These are phyloP conservation scores for Aspergillus sp. DNA, from an alignment of 2,329 filamentous ascomycete genomes.

Conservation along the genomic window DNA sequence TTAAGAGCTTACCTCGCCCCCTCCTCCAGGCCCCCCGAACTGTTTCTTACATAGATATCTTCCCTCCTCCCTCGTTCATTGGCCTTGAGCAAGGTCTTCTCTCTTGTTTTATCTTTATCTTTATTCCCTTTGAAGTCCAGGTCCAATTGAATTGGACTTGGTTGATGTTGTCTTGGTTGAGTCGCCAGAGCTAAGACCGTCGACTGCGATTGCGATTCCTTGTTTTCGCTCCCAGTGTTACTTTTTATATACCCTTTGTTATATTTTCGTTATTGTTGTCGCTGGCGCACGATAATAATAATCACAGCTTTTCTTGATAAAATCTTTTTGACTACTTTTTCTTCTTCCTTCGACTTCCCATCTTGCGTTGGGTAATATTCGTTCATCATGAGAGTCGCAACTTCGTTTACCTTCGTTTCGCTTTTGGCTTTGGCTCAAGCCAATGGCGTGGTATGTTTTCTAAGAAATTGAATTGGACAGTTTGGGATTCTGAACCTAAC, in stretches of 20 bases:
- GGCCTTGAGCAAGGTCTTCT: too few species aligned
- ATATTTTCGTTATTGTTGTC: slow-evolving; percentile 9
- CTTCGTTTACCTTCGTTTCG: slow-evolving; percentile 2
- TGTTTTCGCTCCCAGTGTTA: slow-evolving; percentile 8
- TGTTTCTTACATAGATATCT: too few species aligned
- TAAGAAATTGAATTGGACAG: slow-evolving; percentile 64
- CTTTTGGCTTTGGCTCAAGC: slow-evolving; percentile 4
- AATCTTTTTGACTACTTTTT: slow-evolving; percentile 14
- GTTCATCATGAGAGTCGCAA: slow-evolving; percentile 24
- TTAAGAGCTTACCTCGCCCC: too few species aligned
- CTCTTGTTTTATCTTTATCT: too few species aligned
- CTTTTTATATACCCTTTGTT: slow-evolving; percentile 1
- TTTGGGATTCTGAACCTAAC: too few species aligned
- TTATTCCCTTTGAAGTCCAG: slow-evolving; percentile 7
- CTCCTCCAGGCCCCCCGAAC: too few species aligned
- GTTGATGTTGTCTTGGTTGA: slow-evolving; percentile 19
- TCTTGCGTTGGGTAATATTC: slow-evolving; percentile 20
- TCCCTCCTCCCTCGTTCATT: too few species aligned
- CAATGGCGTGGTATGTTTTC: slow-evolving; percentile 1
- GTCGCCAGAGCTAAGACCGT: slow-evolving; percentile 29
- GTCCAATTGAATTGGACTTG: slow-evolving; percentile 8
- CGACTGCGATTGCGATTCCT: slow-evolving; percentile 17
- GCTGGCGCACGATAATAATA: slow-evolving; percentile 13
- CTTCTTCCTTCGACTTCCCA: slow-evolving; percentile 23
- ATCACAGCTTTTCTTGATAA: slow-evolving; percentile 3